These are phyloP conservation scores for Aspergillus costaricaensis DNA, from an alignment of 2,329 filamentous ascomycete species.

Conservation along the genomic window DNA sequence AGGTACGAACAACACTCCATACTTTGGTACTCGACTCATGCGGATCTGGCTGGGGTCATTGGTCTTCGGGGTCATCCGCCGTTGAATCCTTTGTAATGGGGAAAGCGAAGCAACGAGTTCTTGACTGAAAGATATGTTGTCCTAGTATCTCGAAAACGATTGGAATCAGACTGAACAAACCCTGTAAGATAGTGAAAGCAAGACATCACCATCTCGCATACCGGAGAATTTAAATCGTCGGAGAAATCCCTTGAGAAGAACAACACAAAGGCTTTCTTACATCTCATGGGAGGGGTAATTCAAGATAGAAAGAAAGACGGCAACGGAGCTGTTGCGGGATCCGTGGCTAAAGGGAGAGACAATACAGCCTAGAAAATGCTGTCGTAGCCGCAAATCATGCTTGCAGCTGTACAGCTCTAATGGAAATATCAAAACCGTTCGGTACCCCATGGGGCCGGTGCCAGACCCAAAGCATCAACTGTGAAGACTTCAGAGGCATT, in stretches of 20 bases:
- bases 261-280: constrained; percentile 21
- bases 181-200: constrained; percentile 14
- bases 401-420: no score
- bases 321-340: constrained; percentile 21
- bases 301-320: constrained; percentile 20
- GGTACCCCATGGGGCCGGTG: not conserved
- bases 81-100: constrained; percentile 34
- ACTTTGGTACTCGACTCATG: constrained; percentile 41
- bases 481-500: not conserved
- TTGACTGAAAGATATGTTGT: constrained; percentile 42
- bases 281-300: constrained; percentile 21
- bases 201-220: constrained; percentile 20
- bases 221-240: constrained; percentile 17
- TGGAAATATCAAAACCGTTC: not conserved
- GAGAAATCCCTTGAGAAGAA: constrained; percentile 21
- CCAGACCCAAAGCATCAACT: not conserved
- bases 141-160: no score
- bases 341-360: constrained; percentile 19
- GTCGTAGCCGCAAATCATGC: no score
- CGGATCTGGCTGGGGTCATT: constrained; percentile 51
- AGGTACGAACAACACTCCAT: constrained; percentile 36
- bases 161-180: no score
- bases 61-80: constrained; percentile 48
- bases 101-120: constrained; percentile 40
- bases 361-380: not conserved